A percentile compares a stretch with the other conserved stretches of the same genome.
These are phyloP conservation scores for Chlorella sorokiniana DNA, from an alignment of 139 green algal genomes.

Conservation along the genomic window DNA sequence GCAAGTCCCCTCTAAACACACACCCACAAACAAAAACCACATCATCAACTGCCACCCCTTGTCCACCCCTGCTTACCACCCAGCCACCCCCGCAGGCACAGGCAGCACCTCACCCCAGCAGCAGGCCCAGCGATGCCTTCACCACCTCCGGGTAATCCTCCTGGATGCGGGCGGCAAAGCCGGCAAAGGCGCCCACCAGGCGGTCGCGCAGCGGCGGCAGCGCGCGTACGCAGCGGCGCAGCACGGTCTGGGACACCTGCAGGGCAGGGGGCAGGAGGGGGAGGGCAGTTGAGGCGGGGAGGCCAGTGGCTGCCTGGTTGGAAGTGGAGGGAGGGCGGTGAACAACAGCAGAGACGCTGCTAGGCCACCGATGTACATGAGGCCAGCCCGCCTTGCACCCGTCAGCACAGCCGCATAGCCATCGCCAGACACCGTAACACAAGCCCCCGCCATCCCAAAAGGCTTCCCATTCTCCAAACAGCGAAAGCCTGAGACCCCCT, in stretches of 20 bases:
- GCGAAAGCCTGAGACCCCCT: not conserved
- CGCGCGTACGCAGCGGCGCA: slow-evolving; percentile 60
- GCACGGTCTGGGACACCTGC: slow-evolving; percentile 44
- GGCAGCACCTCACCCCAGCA: slow-evolving; percentile 9
- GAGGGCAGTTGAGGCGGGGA: not conserved
- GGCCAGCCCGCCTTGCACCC: too few species aligned
- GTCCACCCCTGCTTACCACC: too few species aligned
- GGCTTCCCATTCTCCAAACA: too few species aligned
- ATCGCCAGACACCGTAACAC: too few species aligned
- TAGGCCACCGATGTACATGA: too few species aligned
- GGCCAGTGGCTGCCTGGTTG: not conserved
- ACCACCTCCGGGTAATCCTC: slow-evolving; percentile 74
- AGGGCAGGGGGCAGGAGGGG: slow-evolving; percentile 18
- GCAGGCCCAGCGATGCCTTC: slow-evolving; percentile 10
- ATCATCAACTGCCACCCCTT: too few species aligned
- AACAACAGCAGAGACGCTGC: too few species aligned
- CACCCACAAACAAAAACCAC: too few species aligned
- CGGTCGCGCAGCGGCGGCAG: slow-evolving; percentile 66
- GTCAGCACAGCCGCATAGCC: too few species aligned
- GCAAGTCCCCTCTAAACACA: too few species aligned
- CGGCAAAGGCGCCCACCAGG: slow-evolving; percentile 62
- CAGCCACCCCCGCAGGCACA: too few species aligned
- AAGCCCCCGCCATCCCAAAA: too few species aligned
- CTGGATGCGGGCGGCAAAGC: slow-evolving; percentile 54
- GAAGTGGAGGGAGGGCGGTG: not conserved